These are phyloP conservation scores for Ilyonectria mors-panacis DNA, from an alignment of 2,329 filamentous ascomycete species.

Conservation along the genomic window DNA sequence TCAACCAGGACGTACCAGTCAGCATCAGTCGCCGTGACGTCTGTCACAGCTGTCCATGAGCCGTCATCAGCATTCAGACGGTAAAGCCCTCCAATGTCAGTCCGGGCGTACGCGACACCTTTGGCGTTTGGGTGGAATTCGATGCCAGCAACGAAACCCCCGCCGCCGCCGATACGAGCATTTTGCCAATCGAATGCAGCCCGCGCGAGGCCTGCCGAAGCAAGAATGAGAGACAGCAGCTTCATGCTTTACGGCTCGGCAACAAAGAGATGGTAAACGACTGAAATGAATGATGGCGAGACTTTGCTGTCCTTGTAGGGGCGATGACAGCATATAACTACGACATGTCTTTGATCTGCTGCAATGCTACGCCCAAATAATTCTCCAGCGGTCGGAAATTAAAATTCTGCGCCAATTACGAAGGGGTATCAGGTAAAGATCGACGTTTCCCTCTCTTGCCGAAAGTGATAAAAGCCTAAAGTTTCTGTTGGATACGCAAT, in stretches of 20 bases:
- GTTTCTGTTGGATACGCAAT: no score
- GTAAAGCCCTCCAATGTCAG: conserved; percentile 39
- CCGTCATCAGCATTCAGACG: conserved; percentile 39
- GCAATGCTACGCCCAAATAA: not conserved
- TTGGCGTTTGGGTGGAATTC: conserved; percentile 40
- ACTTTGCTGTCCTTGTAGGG: not conserved
- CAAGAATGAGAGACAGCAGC: not conserved
- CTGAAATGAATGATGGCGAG: not conserved
- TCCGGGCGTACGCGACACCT: conserved; percentile 37
- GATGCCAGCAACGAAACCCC: conserved; percentile 36
- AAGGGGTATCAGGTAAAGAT: not conserved
- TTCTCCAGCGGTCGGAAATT: not conserved
- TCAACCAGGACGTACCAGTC: conserved; percentile 21
- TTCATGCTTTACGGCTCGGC: not conserved
- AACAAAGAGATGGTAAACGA: not conserved
- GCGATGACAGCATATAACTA: not conserved
- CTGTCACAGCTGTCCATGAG: conserved; percentile 39
- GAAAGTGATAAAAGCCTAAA: not conserved
- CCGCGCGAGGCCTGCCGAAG: not conserved
- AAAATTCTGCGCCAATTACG: not conserved
- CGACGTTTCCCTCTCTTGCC: not conserved
- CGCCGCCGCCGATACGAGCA: conserved; percentile 37
- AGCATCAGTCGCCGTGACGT: conserved; percentile 27
- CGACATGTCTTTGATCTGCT: not conserved
- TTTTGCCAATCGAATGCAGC: conserved; percentile 32